phyloP scores from a whole-genome alignment of 2,329 filamentous ascomycete genomes.

The Aspergillus fijiensis region DNA sequence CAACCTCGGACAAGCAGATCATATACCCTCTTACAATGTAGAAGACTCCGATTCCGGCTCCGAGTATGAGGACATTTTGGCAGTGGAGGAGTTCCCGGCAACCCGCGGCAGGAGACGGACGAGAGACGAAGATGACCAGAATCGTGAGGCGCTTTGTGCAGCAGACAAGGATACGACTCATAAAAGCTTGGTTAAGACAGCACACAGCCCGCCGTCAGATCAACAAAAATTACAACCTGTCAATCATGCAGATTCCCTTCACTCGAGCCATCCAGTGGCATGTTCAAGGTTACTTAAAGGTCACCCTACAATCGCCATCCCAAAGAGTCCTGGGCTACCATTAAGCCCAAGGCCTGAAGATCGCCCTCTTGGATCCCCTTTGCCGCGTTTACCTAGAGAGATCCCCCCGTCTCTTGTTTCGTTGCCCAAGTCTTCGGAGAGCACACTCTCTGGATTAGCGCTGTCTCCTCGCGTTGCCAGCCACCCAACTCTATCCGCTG shows the following conservation, averaged over 20 bases:
- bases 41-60: conserved; percentile 68
- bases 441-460: conserved; percentile 53
- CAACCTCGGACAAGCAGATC: conserved; percentile 58
- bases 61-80: conserved; percentile 77
- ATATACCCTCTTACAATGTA: conserved; percentile 44
- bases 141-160: conserved; percentile 67
- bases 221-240: conserved; percentile 53
- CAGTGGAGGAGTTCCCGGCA: conserved; percentile 63
- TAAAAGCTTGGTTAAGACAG: conserved; percentile 22
- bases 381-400: conserved; percentile 58
- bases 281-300: conserved; percentile 32
- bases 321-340: conserved; percentile 64
- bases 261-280: conserved; percentile 30
- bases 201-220: conserved; percentile 22
- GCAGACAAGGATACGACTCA: conserved; percentile 63
- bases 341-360: conserved; percentile 62
- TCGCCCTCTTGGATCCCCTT: conserved; percentile 59
- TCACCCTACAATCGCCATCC: conserved; percentile 45
- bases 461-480: conserved; percentile 72
- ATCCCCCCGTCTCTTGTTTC: conserved; percentile 53
- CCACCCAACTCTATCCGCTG: conserved; percentile 64
- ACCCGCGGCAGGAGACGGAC: conserved; percentile 77
- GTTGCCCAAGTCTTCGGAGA: conserved; percentile 67
- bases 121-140: conserved; percentile 79
- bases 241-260: conserved; percentile 26